phyloP scores from a whole-genome alignment of 2,329 filamentous ascomycete species.

The Thermochaetoides dissita region DNA sequence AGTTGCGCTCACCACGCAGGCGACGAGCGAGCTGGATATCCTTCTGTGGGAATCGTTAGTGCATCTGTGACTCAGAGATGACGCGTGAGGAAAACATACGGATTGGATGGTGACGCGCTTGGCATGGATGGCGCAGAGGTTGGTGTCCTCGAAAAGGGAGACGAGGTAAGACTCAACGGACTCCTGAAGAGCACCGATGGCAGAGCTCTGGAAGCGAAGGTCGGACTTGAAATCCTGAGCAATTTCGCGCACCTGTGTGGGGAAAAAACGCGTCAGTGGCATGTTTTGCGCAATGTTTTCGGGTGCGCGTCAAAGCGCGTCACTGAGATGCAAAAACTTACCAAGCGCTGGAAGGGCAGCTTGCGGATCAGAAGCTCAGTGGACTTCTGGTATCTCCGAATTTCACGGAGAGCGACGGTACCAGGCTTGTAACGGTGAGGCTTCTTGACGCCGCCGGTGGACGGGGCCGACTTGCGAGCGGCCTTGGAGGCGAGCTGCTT shows the following conservation, averaged over 20 bases:
- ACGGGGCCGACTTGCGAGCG: conserved; percentile 93
- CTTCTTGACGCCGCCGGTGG: conserved; percentile 95
- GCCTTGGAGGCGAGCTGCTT: conserved; percentile 99
- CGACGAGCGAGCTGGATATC: conserved; percentile 94
- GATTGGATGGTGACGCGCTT: conserved; percentile 98
- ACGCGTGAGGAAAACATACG: conserved; percentile 21
- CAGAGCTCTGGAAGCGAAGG: conserved; percentile 94
- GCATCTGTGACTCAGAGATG: conserved; percentile 1
- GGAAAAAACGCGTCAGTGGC: conserved; percentile 12
- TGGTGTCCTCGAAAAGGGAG: conserved; percentile 96
- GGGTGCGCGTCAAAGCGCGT: not conserved
- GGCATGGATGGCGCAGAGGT: conserved; percentile 95
- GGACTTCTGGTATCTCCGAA: conserved; percentile 94
- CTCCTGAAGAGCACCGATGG: conserved; percentile 94
- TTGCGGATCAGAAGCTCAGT: conserved; percentile 94
- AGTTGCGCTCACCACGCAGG: conserved; percentile 87
- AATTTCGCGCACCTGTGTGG: conserved; percentile 66
- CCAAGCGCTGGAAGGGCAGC: conserved; percentile 93
- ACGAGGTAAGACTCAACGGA: conserved; percentile 98
- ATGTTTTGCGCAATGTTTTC: conserved; percentile 3
- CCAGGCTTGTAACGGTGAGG: conserved; percentile 80
- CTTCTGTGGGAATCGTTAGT: conserved; percentile 43
- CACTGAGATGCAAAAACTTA: conserved; percentile 24
- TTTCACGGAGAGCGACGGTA: conserved; percentile 96
- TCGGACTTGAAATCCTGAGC: conserved; percentile 92